Evolutionary conservation across 768 basidiomycete genomes (phyloP), one percentile per base, ranked within the genome.

Genomic region (Tremella fuciformis): DNA sequence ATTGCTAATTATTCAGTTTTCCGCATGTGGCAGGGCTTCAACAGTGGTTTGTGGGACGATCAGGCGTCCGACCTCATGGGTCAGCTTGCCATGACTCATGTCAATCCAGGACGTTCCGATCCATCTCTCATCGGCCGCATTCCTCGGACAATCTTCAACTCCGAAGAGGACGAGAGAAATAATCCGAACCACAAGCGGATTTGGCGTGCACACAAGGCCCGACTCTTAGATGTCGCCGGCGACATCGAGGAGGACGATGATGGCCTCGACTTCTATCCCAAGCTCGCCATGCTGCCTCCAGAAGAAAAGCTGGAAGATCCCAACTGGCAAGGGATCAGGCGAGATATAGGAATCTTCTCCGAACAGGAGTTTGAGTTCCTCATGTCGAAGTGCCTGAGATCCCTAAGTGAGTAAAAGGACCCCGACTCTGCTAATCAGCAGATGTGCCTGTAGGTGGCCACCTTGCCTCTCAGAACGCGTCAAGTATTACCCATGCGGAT

Each of bases 11-110:
- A 38, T 39, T 13, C 16, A 77, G 73, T 91, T 54, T 88, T 92
- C 79, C 85, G 87, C 54, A 70, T 91, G 47, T 93, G 90, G 89
- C 86, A 88, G 77, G 87, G 88, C 13, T 80, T 93, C 70, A 91
- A 91, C 79, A 89, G 88, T 57, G 88, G 88, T 75, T 83, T 86
- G 77, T 92, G 85, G 79, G 90, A 92, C 80, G 90, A 91, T 70
- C 83, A 90, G 75, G 89, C 90, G 84, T 81, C 92, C 61, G 83
- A 88, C 57, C 87, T 94, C 73, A 82, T 92, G 59, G 82, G 89
- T 25, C 82, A 83, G 67, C 81, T 94, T 47, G 80, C 86, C 55
- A 87, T 90, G 75, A 81, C 86, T 78, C 91, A 94, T 78, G 82
- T 88, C 62, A 86, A 88, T 67, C 86, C 90, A 53, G 80, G 83